These are phyloP conservation scores for Tetrahymena malaccensis DNA, from an alignment of 73 alveolate species.

Conservation along the genomic window DNA sequence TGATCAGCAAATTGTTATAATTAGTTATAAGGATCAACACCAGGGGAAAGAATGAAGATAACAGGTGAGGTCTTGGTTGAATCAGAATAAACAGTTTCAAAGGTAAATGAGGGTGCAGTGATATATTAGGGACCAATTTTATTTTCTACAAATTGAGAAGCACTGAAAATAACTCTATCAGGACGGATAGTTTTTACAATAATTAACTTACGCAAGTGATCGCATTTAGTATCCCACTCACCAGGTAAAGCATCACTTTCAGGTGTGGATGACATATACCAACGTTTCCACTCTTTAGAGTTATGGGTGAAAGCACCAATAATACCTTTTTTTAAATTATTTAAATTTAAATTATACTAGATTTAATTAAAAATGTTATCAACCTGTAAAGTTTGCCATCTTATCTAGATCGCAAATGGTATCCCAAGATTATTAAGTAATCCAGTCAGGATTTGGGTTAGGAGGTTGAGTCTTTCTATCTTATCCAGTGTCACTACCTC, in stretches of 20 bases:
- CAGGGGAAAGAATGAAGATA: constrained; percentile 94
- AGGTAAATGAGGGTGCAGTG: constrained; percentile 88
- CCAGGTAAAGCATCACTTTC: constrained; percentile 97
- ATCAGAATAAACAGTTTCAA: constrained; percentile 86
- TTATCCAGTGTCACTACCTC: constrained; percentile 78
- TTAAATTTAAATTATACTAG: background rate
- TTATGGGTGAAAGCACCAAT: constrained; percentile 77
- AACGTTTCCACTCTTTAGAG: constrained; percentile 96
- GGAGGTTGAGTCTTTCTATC: constrained; percentile 73
- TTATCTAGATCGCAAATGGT: constrained; percentile 83
- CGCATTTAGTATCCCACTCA: constrained; percentile 99
- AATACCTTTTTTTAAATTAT: background rate
- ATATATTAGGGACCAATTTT: constrained; percentile 93
- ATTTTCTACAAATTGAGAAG: constrained; percentile 76
- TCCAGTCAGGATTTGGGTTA: constrained; percentile 83
- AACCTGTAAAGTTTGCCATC: constrained; percentile 82
- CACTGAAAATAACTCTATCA: constrained; percentile 97
- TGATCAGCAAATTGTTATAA: constrained; percentile 56
- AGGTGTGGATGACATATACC: constrained; percentile 94
- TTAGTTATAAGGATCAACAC: constrained; percentile 96
- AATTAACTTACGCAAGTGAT: constrained; percentile 81
- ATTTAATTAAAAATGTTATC: background rate
- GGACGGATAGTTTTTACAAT: constrained; percentile 96
- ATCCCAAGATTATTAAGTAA: constrained; percentile 81
- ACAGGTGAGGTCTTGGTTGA: constrained; percentile 81